Evolutionary conservation across 768 basidiomycete genomes (phyloP).

Genomic region (Tricholoma flavovirens): DNA sequence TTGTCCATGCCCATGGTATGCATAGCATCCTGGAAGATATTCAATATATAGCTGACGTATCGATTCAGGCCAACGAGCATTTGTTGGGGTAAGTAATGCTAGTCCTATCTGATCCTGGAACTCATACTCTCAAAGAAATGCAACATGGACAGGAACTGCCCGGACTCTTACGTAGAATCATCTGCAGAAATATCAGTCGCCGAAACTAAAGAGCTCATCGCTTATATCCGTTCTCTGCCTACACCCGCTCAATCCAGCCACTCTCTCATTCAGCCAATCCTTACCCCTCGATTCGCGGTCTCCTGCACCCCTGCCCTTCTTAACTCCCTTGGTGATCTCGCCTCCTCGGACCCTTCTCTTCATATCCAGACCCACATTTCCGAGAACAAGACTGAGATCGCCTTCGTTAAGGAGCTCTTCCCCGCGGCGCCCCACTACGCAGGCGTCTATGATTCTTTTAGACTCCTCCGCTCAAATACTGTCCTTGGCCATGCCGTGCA

Average conservation of each 20-base stretch:
- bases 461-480: conserved; percentile 73
- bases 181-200: conserved; percentile 52
- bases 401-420: conserved; percentile 60
- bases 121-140: conserved; percentile 55
- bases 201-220: conserved; percentile 60
- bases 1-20: conserved; percentile 57
- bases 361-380: conserved; percentile 91
- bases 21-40: neutral
- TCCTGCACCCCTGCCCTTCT: conserved; percentile 77
- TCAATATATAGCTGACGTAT: neutral
- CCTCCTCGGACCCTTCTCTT: conserved; percentile 51
- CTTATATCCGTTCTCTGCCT: conserved; percentile 58
- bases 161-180: conserved; percentile 64
- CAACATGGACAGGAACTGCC: conserved; percentile 78
- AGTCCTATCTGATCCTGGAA: conserved; percentile 1
- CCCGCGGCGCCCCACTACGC: conserved; percentile 64
- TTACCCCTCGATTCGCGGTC: conserved; percentile 97
- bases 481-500: conserved; percentile 87
- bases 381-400: conserved; percentile 75
- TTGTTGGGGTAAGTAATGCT: conserved; percentile 63
- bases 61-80: conserved; percentile 67
- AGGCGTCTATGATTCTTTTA: conserved; percentile 73
- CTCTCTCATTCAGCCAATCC: conserved; percentile 78
- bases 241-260: conserved; percentile 19
- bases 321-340: conserved; percentile 52